phyloP scores from a whole-genome alignment of 257 asterid genomes.

The Lycium ferocissimum region DNA sequence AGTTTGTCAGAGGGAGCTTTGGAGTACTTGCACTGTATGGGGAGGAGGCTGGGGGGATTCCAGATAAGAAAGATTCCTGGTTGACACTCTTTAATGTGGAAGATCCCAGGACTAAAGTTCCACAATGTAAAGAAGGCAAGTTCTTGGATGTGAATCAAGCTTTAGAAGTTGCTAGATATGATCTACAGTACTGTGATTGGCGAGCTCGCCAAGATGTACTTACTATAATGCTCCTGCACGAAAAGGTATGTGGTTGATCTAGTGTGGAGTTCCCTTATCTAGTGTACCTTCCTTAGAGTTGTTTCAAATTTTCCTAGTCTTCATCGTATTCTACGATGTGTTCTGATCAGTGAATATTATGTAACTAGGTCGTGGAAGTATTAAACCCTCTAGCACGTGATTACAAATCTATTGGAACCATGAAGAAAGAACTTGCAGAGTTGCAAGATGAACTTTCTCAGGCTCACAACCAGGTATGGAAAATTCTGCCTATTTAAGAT shows the following conservation, averaged over 20 bases:
- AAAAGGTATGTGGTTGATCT: conserved; percentile 61
- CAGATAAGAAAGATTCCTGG: conserved; percentile 72
- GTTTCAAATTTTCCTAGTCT: not conserved
- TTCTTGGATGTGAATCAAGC: conserved; percentile 80
- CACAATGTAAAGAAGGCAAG: conserved; percentile 78
- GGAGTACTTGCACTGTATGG: conserved; percentile 77
- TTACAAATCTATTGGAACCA: conserved; percentile 86
- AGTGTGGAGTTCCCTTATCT: not conserved
- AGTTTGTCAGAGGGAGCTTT: conserved; percentile 73
- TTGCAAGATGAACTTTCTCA: conserved; percentile 76
- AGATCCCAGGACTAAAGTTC: conserved; percentile 85
- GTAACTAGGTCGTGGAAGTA: conserved; percentile 78
- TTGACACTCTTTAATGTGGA: conserved; percentile 77
- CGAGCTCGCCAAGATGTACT: conserved; percentile 95
- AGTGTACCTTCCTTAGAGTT: not conserved
- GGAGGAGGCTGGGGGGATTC: conserved; percentile 65
- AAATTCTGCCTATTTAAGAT: not conserved
- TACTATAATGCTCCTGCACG: conserved; percentile 90
- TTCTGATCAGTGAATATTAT: conserved; percentile 1
- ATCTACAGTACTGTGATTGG: conserved; percentile 94
- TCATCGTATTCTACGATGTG: not conserved
- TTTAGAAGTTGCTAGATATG: conserved; percentile 83
- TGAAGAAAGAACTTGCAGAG: conserved; percentile 84
- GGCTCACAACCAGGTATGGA: conserved; percentile 83
- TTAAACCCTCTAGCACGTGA: conserved; percentile 96